phyloP scores from a whole-genome alignment of 176 grass and related monocot genomes.

The Coix lacrymajobi region DNA sequence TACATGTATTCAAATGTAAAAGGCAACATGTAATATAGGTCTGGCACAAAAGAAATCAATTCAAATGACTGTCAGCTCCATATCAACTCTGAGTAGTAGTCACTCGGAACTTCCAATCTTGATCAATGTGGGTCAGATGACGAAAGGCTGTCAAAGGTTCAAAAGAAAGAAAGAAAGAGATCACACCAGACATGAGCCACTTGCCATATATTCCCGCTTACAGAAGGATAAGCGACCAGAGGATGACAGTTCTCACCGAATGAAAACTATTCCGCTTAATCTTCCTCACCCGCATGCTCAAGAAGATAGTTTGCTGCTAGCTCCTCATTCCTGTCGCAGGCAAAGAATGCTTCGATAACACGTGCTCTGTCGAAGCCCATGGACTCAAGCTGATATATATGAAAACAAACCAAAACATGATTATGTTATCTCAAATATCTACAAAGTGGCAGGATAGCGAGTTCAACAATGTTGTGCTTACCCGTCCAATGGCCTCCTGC shows the following conservation, averaged over 20 bases:
- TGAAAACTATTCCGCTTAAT: conserved; percentile 38
- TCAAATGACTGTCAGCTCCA: background rate
- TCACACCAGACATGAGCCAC: background rate
- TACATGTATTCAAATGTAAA: conserved; percentile 15
- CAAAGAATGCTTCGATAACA: conserved; percentile 85
- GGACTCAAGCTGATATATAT: conserved; percentile 56
- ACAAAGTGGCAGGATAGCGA: background rate
- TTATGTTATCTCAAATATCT: background rate
- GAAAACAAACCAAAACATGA: conserved; percentile 2
- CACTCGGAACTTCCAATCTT: conserved; percentile 2
- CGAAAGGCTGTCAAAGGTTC: conserved; percentile 6
- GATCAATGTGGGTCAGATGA: conserved; percentile 27
- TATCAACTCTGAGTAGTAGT: background rate
- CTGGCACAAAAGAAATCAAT: conserved; percentile 16
- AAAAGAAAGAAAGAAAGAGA: background rate
- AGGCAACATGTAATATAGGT: conserved; percentile 4
- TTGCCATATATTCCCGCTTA: background rate
- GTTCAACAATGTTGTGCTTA: conserved; percentile 9
- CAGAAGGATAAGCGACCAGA: background rate
- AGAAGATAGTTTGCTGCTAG: conserved; percentile 86
- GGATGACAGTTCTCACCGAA: background rate
- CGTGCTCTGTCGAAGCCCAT: conserved; percentile 82
- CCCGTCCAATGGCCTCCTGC: conserved; percentile 71
- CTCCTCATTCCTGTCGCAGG: conserved; percentile 90
- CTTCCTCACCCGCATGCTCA: conserved; percentile 75